Percentiles rank a stretch among this genome's conserved stretches.
These are phyloP conservation scores for Paspalum vaginatum DNA, from an alignment of 176 grass and related monocot species.

Conservation along the genomic window DNA sequence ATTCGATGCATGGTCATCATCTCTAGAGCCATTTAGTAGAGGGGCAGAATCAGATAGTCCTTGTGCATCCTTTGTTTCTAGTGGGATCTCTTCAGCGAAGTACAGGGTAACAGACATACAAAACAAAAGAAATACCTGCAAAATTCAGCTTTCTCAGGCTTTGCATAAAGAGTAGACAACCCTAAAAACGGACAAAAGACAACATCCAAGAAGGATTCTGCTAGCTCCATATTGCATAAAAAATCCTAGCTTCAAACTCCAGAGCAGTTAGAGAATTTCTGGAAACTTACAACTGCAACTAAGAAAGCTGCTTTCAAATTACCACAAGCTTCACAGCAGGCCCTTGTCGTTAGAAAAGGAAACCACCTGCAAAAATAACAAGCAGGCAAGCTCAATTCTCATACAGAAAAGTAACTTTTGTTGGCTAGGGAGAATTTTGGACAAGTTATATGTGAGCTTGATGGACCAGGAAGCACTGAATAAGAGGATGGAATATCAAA, in stretches of 20 bases:
- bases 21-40: slow-evolving; percentile 70
- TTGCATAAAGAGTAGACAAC: background rate
- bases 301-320: slow-evolving; percentile 99
- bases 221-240: background rate
- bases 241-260: slow-evolving; percentile 13
- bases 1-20: slow-evolving; percentile 48
- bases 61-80: slow-evolving; percentile 55
- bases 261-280: slow-evolving; percentile 22
- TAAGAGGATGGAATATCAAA: background rate
- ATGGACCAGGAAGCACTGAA: slow-evolving; percentile 11
- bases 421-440: background rate
- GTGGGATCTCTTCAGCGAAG: slow-evolving; percentile 89
- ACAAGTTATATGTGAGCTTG: background rate
- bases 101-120: slow-evolving; percentile 92
- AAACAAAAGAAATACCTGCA: slow-evolving; percentile 91
- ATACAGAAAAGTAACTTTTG: background rate
- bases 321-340: slow-evolving; percentile 95
- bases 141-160: slow-evolving; percentile 33
- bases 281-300: slow-evolving; percentile 92
- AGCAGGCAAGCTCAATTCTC: slow-evolving; percentile 30
- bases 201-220: background rate
- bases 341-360: slow-evolving; percentile 89
- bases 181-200: background rate
- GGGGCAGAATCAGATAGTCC: slow-evolving; percentile 84
- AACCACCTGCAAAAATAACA: slow-evolving; percentile 78